phyloP scores from a whole-genome alignment of 805 yeast genomes.

The Kluyveromyces aestuarii region DNA sequence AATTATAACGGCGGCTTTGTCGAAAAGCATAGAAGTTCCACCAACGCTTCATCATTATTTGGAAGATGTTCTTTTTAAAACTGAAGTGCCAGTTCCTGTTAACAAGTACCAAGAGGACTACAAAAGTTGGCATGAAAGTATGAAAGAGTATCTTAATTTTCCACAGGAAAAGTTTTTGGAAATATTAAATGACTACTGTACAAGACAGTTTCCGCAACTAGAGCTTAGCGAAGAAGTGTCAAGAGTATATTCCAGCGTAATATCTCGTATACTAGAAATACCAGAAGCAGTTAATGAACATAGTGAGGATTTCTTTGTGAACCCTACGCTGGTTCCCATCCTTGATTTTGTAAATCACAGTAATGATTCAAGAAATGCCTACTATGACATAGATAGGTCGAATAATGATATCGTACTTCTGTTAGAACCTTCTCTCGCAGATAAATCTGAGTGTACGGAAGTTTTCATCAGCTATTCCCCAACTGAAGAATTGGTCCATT shows the following conservation, averaged over 20 bases:
- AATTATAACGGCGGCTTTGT: constrained; percentile 7
- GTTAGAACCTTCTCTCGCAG: constrained; percentile 13
- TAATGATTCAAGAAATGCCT: constrained; percentile 37
- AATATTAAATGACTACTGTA: neutral
- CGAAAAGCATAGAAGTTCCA: constrained; percentile 13
- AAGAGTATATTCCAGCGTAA: constrained; percentile 36
- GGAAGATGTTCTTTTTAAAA: constrained; percentile 12
- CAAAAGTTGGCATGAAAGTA: neutral
- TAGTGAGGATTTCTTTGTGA: constrained; percentile 36
- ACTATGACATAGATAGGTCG: constrained; percentile 48
- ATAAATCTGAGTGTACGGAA: constrained; percentile 20
- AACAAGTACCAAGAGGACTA: neutral
- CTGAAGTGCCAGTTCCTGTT: constrained; percentile 6
- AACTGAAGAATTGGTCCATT: constrained; percentile 34
- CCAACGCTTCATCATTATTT: constrained; percentile 11
- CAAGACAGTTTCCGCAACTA: neutral
- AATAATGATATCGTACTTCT: constrained; percentile 37
- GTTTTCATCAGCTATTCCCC: constrained; percentile 38
- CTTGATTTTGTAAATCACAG: constrained; percentile 63
- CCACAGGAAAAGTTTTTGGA: constrained; percentile 1
- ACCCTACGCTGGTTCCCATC: constrained; percentile 53
- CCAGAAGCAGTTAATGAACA: constrained; percentile 34
- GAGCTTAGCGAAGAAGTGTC: constrained; percentile 3
- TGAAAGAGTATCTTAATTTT: neutral
- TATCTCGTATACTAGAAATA: constrained; percentile 56